Evolutionary conservation across 257 asterid species (phyloP).

Genomic region (Ocimum tenuiflorum): DNA sequence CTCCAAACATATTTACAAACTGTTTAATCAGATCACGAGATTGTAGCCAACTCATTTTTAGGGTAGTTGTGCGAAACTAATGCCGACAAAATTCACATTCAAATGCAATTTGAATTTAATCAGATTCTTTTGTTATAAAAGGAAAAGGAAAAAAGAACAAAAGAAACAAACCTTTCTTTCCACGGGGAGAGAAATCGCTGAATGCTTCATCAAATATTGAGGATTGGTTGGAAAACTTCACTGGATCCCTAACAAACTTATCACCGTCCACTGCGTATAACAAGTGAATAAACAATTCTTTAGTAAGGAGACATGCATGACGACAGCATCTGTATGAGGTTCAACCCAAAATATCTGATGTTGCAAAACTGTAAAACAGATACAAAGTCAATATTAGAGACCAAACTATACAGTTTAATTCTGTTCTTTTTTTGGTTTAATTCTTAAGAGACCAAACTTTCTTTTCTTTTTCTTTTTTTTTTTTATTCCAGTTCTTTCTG

Average conservation of each 20-base stretch:
- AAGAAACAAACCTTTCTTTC: constrained; percentile 51
- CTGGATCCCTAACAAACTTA: constrained; percentile 62
- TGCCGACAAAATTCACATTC: too few species aligned
- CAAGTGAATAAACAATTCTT: not conserved
- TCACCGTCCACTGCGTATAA: constrained; percentile 49
- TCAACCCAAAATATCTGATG: not conserved
- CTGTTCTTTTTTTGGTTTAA: too few species aligned
- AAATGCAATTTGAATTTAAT: too few species aligned
- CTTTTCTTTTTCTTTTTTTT: too few species aligned
- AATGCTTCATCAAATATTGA: constrained; percentile 42
- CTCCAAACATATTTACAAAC: too few species aligned
- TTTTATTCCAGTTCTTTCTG: too few species aligned
- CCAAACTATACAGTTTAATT: too few species aligned
- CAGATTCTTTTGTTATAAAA: not conserved
- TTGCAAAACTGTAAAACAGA: not conserved
- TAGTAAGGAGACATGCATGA: not conserved
- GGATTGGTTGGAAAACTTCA: constrained; percentile 68
- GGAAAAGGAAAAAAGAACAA: not conserved
- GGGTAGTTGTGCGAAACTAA: not conserved
- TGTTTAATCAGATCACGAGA: too few species aligned
- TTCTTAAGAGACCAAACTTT: too few species aligned
- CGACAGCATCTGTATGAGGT: too few species aligned
- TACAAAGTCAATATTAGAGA: too few species aligned
- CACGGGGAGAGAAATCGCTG: constrained; percentile 36
- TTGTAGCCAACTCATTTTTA: not conserved